Base-by-base conservation (phyloP, 1,139 yeast genomes). In the Candida sp. region DNA sequence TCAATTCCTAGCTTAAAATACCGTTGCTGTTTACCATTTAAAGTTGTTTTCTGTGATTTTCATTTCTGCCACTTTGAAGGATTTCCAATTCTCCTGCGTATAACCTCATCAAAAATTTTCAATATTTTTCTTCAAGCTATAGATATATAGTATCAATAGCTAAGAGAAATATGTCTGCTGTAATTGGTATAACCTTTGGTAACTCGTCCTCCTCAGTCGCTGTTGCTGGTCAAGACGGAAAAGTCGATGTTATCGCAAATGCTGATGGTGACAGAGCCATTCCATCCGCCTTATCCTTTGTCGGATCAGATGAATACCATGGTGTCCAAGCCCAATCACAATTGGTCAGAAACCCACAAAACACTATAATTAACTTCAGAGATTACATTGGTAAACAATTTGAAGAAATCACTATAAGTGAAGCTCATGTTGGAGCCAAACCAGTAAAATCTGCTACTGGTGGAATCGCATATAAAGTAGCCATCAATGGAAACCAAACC, bases 211-310 rank as follows among this genome's bases (percentile, higher is more conserved):
- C 98, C 38, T 87, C 98, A 51, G 90, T 93, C 65, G 97, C 98
- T 38, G 87, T 87, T 62, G 90, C 91, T 54, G 81, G 85, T 45
- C 70, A 75, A 60, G 97, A 91, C 57, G 96, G 96, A 47, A 88
- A 87, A 66, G 95, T 90, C 49, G 97, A 93, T 61, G 96, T 93
- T 52, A 93, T 93, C 66, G 99, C 99, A 56, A 93, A 93, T 80
- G 97, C 95, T 56, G 99, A 93, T 63, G 99, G 99, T 66, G 99
- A 95, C 70, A 90, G 99, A 73, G 80, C 95, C 49, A 93, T 93
- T 62, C 97, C 98, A 50, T 87, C 98, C 22, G 87, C 87, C 45
- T 77, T 93, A 51, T 84, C 98, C 12, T 93, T 91, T 65, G 90
- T 90, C 49, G 97, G 95, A 50, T 84, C 79, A 44, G 98, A 93